Conservation (phyloP, 2,329 filamentous ascomycete species). For the Biscogniauxia marginata region DNA sequence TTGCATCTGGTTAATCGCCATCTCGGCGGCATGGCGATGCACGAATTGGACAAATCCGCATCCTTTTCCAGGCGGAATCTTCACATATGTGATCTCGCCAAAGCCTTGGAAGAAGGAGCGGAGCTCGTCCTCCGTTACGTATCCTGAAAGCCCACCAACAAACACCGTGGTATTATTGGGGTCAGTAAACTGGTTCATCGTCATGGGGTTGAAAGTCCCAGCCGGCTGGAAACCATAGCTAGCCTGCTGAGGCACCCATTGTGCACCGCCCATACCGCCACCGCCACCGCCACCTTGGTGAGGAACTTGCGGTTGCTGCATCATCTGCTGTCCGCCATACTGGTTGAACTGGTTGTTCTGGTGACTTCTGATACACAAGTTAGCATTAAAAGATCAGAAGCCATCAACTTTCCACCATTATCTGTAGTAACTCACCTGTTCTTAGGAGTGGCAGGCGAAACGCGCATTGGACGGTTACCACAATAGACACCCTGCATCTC, state of each 20-base stretch:
- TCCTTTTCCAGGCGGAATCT: constrained; percentile 98
- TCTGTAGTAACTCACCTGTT: constrained; percentile 57
- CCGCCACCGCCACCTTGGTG: constrained; percentile 35
- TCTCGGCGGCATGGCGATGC: constrained; percentile 96
- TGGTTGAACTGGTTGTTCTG: constrained; percentile 37
- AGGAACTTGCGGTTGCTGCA: constrained; percentile 39
- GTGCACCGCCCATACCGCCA: constrained; percentile 33
- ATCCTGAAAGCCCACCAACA: constrained; percentile 93
- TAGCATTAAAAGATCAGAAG: constrained; percentile 2
- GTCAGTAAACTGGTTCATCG: constrained; percentile 99
- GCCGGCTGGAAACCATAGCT: constrained; percentile 35
- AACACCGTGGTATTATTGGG: constrained; percentile 99
- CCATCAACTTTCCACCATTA: not conserved
- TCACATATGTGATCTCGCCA: constrained; percentile 98
- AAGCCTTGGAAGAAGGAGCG: constrained; percentile 99
- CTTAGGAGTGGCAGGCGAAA: constrained; percentile 96
- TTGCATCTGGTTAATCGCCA: constrained; percentile 99
- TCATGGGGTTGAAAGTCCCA: constrained; percentile 48
- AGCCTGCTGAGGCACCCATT: constrained; percentile 42
- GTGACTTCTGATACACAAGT: constrained; percentile 33
- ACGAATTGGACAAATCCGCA: constrained; percentile 99
- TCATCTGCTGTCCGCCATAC: constrained; percentile 36
- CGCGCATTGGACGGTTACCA: constrained; percentile 97
- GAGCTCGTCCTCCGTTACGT: constrained; percentile 99
- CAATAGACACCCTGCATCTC: constrained; percentile 99